A percentile compares a stretch with the other conserved stretches of the same genome.
Conservation (phyloP, 768 basidiomycete species). For the Gymnopilus junonius region DNA sequence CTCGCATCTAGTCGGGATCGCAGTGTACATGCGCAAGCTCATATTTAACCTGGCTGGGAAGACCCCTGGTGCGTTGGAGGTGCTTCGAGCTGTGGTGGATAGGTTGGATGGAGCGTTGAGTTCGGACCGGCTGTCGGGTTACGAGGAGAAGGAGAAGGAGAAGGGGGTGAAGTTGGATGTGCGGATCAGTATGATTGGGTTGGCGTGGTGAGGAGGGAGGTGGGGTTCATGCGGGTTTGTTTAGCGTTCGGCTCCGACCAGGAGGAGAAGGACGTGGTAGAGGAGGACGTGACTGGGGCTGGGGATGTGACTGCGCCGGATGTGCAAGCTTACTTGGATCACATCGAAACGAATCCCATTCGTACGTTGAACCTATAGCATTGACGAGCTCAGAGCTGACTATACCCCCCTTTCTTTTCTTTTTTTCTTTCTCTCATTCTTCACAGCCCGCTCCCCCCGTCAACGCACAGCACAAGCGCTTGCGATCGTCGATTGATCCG, state of each 20-base stretch:
- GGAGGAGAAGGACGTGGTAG: no score
- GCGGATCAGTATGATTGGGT: no score
- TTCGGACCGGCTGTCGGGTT: background rate
- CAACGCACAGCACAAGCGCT: slow-evolving; percentile 46
- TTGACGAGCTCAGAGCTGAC: no score
- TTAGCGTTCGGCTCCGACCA: background rate
- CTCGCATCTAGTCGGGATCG: slow-evolving; percentile 66
- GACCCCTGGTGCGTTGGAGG: slow-evolving; percentile 32
- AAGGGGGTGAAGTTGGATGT: background rate
- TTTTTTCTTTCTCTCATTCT: background rate
- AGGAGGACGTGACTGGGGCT: background rate
- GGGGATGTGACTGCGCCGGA: background rate
- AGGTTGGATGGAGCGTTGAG: slow-evolving; percentile 39
- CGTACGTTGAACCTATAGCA: no score
- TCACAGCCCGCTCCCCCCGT: slow-evolving; percentile 41
- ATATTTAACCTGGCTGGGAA: slow-evolving; percentile 61
- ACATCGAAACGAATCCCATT: slow-evolving; percentile 25
- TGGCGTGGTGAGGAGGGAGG: background rate
- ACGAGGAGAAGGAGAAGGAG: background rate
- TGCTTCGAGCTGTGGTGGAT: slow-evolving; percentile 36
- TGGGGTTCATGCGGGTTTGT: background rate
- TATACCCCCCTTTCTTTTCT: background rate
- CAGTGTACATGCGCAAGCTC: slow-evolving; percentile 68
- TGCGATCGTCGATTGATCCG: slow-evolving; percentile 70
- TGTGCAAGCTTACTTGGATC: slow-evolving; percentile 5